A percentile compares a stretch with the other conserved stretches of the same genome.
phyloP scores from a whole-genome alignment of 208 protist genomes.

The Trypanosoma platydactyli region DNA sequence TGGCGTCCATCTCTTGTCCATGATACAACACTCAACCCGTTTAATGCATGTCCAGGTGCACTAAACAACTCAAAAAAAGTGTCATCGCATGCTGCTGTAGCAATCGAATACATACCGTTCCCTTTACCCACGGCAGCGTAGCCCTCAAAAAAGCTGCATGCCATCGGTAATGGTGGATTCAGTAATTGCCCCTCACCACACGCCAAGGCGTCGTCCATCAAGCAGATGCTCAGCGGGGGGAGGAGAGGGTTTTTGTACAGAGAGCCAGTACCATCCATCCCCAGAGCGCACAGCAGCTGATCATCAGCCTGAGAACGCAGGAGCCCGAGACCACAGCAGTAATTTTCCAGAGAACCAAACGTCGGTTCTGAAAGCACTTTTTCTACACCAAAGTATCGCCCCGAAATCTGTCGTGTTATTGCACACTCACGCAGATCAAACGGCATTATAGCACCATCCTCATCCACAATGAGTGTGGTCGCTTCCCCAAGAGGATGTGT shows the following conservation, averaged over 20 bases:
- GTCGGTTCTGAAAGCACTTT: constrained; percentile 16
- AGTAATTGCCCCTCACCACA: constrained; percentile 39
- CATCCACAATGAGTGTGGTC: constrained; percentile 52
- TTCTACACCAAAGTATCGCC: constrained; percentile 40
- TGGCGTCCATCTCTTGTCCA: constrained; percentile 32
- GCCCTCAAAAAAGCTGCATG: constrained; percentile 32
- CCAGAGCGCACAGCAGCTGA: constrained; percentile 44
- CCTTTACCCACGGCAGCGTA: constrained; percentile 54
- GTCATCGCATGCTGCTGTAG: constrained; percentile 1
- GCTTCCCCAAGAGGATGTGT: constrained; percentile 12
- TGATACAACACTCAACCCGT: constrained; percentile 59
- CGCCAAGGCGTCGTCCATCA: constrained; percentile 30
- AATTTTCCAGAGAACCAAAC: constrained; percentile 57
- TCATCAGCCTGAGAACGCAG: constrained; percentile 30
- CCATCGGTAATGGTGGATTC: constrained; percentile 75
- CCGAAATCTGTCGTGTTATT: constrained; percentile 26
- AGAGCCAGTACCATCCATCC: constrained; percentile 62
- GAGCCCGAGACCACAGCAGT: constrained; percentile 40
- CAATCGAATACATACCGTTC: constrained; percentile 67
- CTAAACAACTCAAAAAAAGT: constrained; percentile 32
- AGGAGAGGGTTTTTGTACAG: constrained; percentile 37
- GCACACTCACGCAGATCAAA: constrained; percentile 30
- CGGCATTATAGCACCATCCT: constrained; percentile 60
- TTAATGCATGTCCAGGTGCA: constrained; percentile 62
- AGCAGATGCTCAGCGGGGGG: constrained; percentile 5